Base-by-base conservation (phyloP, 176 grass and related monocot genomes). In the Ensete glaucum region DNA sequence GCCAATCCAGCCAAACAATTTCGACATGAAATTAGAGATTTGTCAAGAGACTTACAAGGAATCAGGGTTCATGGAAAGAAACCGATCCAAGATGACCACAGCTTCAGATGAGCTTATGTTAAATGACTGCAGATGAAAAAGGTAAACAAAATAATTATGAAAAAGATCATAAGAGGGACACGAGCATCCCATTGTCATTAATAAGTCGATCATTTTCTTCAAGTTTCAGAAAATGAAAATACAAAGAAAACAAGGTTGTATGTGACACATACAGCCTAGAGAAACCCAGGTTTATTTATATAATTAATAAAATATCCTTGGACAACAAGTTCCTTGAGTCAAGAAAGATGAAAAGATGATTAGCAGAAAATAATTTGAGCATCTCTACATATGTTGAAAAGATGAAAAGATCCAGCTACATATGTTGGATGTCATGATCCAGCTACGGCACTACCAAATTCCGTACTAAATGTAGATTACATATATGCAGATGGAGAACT, bases 51-150 rank as follows among this genome's bases (percentile, higher is more conserved):
- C 84, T 79, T 88, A 94, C 95, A 87, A 48, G 1, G 62, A 82
- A 73, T 99, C 86, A 72, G 91, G 95, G 50, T 86, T 83, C 95
- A 94, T 94, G 50, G 76, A 75, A 72, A 99, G 75, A 77, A 99
- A 99, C 69, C 80, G 76, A 80, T 99, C 95, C 78, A 94, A 85
- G 73, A 89, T 78, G 78, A 87, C 88, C 80, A 94, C 81, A 56
- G 83, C 76, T 82, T 94, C 95, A 34, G 95, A 88, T 71, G 95
- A 87, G 81, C 51, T 94, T 73, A 99, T 83, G 82, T 88, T 85
- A 77, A 88, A 92, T 50, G 55, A 78, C 93, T 96, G 83, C 79
- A 82, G 62, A 78, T 25, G 50, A 56, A 62, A 4, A 69, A 1
- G 9, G 8, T 79, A 71, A 66, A 34, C 76, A 64, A 24, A 54